These are phyloP conservation scores for Serendipita sp. DNA, from an alignment of 768 basidiomycete species.

Conservation along the genomic window DNA sequence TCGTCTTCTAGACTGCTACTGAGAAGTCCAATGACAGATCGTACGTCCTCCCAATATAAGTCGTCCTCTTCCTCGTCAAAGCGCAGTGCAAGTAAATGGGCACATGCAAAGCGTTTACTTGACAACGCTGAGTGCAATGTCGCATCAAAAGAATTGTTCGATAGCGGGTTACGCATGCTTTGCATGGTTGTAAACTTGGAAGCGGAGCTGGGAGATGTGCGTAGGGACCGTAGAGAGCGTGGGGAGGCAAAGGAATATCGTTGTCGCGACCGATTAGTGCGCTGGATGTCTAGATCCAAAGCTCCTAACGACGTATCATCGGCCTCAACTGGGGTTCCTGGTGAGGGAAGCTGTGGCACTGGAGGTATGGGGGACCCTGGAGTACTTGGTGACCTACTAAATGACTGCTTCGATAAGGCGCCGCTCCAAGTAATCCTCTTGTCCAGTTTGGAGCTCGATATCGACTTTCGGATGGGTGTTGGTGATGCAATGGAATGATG, in stretches of 20 bases:
- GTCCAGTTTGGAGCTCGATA: conserved; percentile 5
- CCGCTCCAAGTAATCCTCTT: conserved; percentile 1
- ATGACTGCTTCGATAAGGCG: conserved; percentile 29
- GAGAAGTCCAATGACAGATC: conserved; percentile 54
- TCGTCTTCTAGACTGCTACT: conserved; percentile 53
- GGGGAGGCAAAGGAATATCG: conserved; percentile 12
- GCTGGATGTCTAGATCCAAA: conserved; percentile 44
- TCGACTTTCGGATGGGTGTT: conserved; percentile 6
- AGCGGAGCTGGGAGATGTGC: conserved; percentile 25
- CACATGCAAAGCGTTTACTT: conserved; percentile 60
- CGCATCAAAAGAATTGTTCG: conserved; percentile 42
- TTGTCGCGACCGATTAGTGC: conserved; percentile 30
- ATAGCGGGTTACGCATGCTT: conserved; percentile 46
- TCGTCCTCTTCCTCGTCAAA: conserved; percentile 58
- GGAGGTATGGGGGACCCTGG: conserved; percentile 11
- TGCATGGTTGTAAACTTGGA: conserved; percentile 42
- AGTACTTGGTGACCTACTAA: conserved; percentile 19
- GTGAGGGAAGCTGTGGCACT: not conserved
- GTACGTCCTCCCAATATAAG: conserved; percentile 73
- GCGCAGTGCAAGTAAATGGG: conserved; percentile 63
- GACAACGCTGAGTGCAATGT: conserved; percentile 51
- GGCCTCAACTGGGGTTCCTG: conserved; percentile 1
- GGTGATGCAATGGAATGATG: conserved; percentile 12
- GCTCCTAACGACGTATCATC: conserved; percentile 35
- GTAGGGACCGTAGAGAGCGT: conserved; percentile 5